Conservation (phyloP, 2,329 filamentous ascomycete genomes). For the Nemania sp. region DNA sequence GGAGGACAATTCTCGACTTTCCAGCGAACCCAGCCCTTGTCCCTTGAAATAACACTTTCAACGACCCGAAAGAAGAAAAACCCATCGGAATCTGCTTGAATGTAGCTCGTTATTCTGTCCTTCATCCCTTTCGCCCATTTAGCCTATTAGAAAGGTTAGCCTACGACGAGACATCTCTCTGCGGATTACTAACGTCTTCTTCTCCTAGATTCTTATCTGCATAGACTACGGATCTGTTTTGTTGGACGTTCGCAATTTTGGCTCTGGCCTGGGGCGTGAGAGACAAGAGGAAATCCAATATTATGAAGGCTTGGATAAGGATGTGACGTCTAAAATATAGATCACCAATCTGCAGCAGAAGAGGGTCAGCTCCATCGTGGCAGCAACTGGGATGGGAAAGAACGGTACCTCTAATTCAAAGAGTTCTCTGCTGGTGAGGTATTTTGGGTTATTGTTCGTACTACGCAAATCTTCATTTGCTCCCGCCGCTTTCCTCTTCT, state of each 20-base stretch:
- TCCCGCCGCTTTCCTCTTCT: slow-evolving; percentile 77
- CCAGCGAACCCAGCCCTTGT: slow-evolving; percentile 99
- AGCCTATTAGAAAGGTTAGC: slow-evolving; percentile 61
- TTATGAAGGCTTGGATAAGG: slow-evolving; percentile 92
- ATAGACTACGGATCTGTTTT: slow-evolving; percentile 92
- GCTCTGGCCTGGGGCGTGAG: slow-evolving; percentile 85
- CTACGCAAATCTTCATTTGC: slow-evolving; percentile 71
- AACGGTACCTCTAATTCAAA: slow-evolving; percentile 87
- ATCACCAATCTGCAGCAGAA: slow-evolving; percentile 78
- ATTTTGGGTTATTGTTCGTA: slow-evolving; percentile 94
- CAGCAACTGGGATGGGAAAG: slow-evolving; percentile 9
- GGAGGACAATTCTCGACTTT: slow-evolving; percentile 93
- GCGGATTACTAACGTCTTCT: slow-evolving; percentile 75
- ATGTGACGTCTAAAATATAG: slow-evolving; percentile 94
- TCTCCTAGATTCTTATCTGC: slow-evolving; percentile 78
- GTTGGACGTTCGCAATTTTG: slow-evolving; percentile 74
- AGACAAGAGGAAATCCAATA: slow-evolving; percentile 95
- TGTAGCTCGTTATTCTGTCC: slow-evolving; percentile 81
- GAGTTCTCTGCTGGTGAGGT: slow-evolving; percentile 94
- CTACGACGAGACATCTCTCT: not conserved
- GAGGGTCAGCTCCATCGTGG: not conserved
- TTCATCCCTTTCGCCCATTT: slow-evolving; percentile 89
- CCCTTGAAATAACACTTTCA: slow-evolving; percentile 91
- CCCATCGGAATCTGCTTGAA: slow-evolving; percentile 83
- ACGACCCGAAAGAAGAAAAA: slow-evolving; percentile 97